These are phyloP conservation scores for Eucalyptus virginea DNA, from an alignment of 345 rosid species.

Conservation along the genomic window DNA sequence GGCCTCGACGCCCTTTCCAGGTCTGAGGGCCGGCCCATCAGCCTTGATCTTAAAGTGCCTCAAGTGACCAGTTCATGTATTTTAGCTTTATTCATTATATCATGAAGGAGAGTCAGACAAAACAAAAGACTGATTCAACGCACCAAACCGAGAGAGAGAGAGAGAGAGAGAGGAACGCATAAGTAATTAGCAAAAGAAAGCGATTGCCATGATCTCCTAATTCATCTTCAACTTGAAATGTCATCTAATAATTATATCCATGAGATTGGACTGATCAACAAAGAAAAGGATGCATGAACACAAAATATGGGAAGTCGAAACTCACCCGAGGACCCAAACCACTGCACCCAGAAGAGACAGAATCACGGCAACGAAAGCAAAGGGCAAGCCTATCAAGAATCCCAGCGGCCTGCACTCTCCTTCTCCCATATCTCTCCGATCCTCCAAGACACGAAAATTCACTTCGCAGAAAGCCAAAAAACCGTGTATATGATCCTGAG, in stretches of 20 bases:
- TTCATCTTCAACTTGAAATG: not conserved
- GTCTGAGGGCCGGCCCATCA: not conserved
- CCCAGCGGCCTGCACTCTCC: slow-evolving; percentile 26
- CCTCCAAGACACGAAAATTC: not conserved
- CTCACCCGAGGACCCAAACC: slow-evolving; percentile 26
- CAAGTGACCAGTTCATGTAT: not conserved
- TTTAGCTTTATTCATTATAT: not conserved
- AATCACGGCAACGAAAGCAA: slow-evolving; percentile 17
- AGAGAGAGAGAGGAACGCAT: not conserved
- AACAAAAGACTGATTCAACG: not conserved
- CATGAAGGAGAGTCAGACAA: not conserved
- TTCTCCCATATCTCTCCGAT: slow-evolving; percentile 1
- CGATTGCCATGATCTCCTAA: not conserved
- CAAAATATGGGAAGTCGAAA: not conserved
- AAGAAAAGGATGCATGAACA: not conserved
- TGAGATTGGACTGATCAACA: not conserved
- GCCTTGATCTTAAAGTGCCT: not conserved
- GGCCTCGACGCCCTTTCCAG: not conserved
- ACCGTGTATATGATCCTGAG: not conserved
- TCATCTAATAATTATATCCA: not conserved
- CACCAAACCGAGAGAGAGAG: not conserved
- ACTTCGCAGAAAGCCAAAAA: not conserved
- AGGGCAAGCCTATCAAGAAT: slow-evolving; percentile 26
- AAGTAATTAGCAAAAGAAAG: not conserved
- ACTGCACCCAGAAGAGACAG: slow-evolving; percentile 24